Conservation (phyloP, 2,329 filamentous ascomycete species). For the Cladosporium oxysporum region DNA sequence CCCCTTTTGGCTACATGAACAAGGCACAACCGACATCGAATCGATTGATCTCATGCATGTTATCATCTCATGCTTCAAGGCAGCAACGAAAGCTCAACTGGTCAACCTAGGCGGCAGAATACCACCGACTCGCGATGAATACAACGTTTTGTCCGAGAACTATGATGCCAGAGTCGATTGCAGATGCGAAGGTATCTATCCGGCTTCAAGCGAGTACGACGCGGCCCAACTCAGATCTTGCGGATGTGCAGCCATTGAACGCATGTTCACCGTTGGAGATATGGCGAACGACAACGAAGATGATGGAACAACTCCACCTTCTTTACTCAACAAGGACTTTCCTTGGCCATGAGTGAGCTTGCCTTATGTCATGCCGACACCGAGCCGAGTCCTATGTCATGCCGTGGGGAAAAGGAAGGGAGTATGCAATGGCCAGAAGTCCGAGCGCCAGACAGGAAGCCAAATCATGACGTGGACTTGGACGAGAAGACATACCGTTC, state of each 20-base stretch:
- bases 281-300: neutral
- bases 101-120: neutral
- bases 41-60: neutral
- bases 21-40: neutral
- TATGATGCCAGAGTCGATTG: conserved; percentile 10
- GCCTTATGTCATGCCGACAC: neutral
- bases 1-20: neutral
- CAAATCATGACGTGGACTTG: neutral
- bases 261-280: neutral
- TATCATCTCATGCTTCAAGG: conserved; percentile 2
- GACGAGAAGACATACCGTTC: conserved; percentile 6
- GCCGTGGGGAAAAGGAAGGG: neutral
- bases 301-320: conserved; percentile 3
- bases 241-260: conserved; percentile 4
- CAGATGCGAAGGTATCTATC: neutral
- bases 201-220: neutral
- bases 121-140: neutral
- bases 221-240: neutral
- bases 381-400: neutral
- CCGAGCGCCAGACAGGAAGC: conserved; percentile 6
- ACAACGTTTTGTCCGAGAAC: conserved; percentile 8
- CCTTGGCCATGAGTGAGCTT: neutral
- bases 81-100: neutral
- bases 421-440: neutral
- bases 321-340: neutral